Evolutionary conservation across 2,329 filamentous ascomycete genomes (phyloP), one percentile per base, ranked within the genome.

Genomic region (Neonectria faginata): DNA sequence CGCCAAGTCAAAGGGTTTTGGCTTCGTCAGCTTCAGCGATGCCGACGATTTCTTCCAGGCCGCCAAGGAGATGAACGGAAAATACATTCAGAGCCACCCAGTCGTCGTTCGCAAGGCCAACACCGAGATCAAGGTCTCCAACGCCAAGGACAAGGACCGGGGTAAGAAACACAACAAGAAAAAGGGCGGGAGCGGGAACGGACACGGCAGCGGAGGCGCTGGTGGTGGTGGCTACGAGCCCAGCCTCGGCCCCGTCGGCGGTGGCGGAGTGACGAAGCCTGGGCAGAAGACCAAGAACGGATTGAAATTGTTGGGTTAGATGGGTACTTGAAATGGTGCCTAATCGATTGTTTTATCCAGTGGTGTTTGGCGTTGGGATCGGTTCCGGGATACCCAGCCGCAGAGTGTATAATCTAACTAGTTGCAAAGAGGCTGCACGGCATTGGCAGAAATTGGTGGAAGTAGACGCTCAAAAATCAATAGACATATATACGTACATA

Each of bases 71-170:
- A 98, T 98, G 96, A 92, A 97, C 75, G 94, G 94, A 73, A 98
- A 99, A 82, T 99, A 99, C 80, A 98, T 99, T 76, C 95, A 97
- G 74, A 97, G 94, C 78, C 96, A 98, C 79, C 96, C 96, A 0
- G 92, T 97, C 29, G 84, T 92, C 27, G 87, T 98, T 70, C 90
- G 92, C 79, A 92, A 96, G 78, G 93, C 92, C 70, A 97, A 91
- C 71, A 97, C 95, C 6, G 94, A 98, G 79, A 93, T 99, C 79
- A 93, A 92, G 76, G 88, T 93, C 5, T 85, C 89, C 12, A 86
- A 85, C n/a, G 86, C 88, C 71, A 89, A 88, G 74, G 90, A 91
- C 47, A 87, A 88, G 72, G 77, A 82, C 58, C 76, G 77, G 29
- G 72, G 74, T 36, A 69, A 73, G 55, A 76, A 76, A 67, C 76